These are phyloP conservation scores for Pseudozyma sp. DNA, from an alignment of 1,284 basidiomycete genomes.

Conservation along the genomic window DNA sequence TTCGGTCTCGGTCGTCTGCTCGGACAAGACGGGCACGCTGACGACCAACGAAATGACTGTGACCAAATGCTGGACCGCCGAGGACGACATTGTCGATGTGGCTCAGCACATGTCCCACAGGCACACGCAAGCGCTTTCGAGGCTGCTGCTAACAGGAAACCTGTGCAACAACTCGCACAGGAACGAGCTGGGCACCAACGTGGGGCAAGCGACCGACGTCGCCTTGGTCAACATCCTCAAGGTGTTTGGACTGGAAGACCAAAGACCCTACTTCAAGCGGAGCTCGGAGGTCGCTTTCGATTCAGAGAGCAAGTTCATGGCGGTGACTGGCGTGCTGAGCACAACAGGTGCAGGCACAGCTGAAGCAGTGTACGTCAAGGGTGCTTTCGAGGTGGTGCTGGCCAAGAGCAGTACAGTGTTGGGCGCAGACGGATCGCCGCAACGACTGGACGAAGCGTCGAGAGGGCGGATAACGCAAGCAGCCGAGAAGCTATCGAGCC, in stretches of 20 bases:
- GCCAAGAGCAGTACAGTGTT: conserved; percentile 87
- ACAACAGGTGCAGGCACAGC: conserved; percentile 67
- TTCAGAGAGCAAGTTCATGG: conserved; percentile 93
- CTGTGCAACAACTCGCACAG: conserved; percentile 74
- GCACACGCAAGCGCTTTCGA: conserved; percentile 74
- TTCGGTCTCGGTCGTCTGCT: conserved; percentile 93
- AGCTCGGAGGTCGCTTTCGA: conserved; percentile 86
- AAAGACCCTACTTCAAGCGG: conserved; percentile 78
- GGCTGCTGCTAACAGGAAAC: conserved; percentile 75
- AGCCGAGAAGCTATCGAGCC: conserved; percentile 78
- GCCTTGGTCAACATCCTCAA: conserved; percentile 87
- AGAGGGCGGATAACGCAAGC: conserved; percentile 77
- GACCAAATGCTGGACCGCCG: conserved; percentile 85
- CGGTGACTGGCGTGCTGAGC: conserved; percentile 76
- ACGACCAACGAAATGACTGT: conserved; percentile 97
- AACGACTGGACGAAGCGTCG: conserved; percentile 78
- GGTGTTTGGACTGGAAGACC: conserved; percentile 78
- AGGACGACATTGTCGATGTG: conserved; percentile 79
- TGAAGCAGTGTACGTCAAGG: conserved; percentile 90
- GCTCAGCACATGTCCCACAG: conserved; percentile 51
- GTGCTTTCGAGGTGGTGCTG: conserved; percentile 88
- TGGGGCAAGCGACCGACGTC: conserved; percentile 93
- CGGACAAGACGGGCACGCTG: conserved; percentile 96
- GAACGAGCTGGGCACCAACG: conserved; percentile 79
- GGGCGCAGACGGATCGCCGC: conserved; percentile 84